Evolutionary conservation across 352 stramenopile genomes (phyloP).

Genomic region (Globisporangium spinosum): DNA sequence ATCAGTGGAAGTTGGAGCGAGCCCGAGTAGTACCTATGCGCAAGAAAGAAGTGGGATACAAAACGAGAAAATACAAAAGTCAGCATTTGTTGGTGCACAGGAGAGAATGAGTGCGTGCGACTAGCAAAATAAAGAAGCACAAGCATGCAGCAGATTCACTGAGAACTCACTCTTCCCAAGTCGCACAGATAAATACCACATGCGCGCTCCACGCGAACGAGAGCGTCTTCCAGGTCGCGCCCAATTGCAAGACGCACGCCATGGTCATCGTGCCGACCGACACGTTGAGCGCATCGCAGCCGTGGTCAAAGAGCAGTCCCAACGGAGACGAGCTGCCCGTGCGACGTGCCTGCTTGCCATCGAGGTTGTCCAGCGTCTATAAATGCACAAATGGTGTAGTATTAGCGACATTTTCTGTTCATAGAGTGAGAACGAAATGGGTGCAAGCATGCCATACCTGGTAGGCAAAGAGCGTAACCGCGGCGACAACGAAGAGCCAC

Average conservation of each 20-base stretch:
- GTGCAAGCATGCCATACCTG: constrained; percentile 22
- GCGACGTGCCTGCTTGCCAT: constrained; percentile 78
- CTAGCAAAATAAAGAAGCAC: not conserved
- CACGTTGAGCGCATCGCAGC: constrained; percentile 81
- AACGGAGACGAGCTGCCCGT: constrained; percentile 79
- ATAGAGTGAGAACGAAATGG: not conserved
- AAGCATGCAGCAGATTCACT: not conserved
- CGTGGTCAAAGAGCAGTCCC: constrained; percentile 84
- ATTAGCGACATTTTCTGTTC: not conserved
- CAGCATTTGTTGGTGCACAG: not conserved
- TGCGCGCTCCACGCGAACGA: constrained; percentile 70
- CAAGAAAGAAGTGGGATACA: not conserved
- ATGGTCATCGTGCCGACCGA: constrained; percentile 83
- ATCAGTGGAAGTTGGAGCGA: constrained; percentile 93
- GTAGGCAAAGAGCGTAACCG: constrained; percentile 65
- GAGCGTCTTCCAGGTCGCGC: constrained; percentile 76
- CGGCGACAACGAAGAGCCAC: constrained; percentile 67
- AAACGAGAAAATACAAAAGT: not conserved
- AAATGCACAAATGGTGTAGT: not conserved
- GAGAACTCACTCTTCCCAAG: constrained; percentile 76
- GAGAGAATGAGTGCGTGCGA: not conserved
- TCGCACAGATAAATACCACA: constrained; percentile 84
- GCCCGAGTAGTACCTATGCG: constrained; percentile 90
- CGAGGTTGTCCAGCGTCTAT: constrained; percentile 81
- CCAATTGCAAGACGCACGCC: constrained; percentile 70